Percentiles rank a stretch among this genome's conserved stretches.
Conservation (phyloP, 2,329 filamentous ascomycete genomes). For the Kalaharituber pfeilii region DNA sequence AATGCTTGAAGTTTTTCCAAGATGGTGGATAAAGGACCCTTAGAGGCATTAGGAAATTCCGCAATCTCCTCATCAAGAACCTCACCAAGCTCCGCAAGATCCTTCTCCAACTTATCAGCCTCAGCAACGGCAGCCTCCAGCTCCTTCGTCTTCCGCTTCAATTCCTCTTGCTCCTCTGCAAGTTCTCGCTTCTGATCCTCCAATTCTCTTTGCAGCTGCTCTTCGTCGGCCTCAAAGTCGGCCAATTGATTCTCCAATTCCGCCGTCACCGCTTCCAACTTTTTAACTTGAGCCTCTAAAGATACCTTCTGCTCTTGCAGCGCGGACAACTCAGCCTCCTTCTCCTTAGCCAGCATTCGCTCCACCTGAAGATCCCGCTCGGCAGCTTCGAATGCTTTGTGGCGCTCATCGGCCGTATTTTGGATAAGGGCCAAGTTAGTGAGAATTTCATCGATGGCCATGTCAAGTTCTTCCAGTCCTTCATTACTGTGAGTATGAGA, state of each 20-base stretch:
- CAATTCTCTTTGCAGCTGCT: neutral
- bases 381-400: slow-evolving; percentile 10
- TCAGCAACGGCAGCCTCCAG: slow-evolving; percentile 1
- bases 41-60: slow-evolving; percentile 8
- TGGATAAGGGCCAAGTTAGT: slow-evolving; percentile 15
- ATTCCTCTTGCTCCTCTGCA: neutral
- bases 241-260: neutral
- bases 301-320: slow-evolving; percentile 9
- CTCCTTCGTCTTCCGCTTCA: neutral
- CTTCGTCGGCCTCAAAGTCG: neutral
- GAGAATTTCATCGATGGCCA: slow-evolving; percentile 18
- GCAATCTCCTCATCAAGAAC: slow-evolving; percentile 12
- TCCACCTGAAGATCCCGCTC: slow-evolving; percentile 14
- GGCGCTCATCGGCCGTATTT: slow-evolving; percentile 17
- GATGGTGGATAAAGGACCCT: slow-evolving; percentile 3
- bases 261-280: slow-evolving; percentile 3
- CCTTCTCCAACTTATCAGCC: slow-evolving; percentile 5
- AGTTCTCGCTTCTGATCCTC: neutral
- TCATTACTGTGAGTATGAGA: slow-evolving; percentile 15
- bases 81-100: slow-evolving; percentile 3
- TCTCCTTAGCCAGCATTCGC: slow-evolving; percentile 4
- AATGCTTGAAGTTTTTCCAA: slow-evolving; percentile 6
- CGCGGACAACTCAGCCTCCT: slow-evolving; percentile 1
- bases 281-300: slow-evolving; percentile 3
- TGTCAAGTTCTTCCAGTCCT: slow-evolving; percentile 14